Evolutionary conservation across 179 eudicot species (phyloP).

Genomic region (Actinidia polygama): DNA sequence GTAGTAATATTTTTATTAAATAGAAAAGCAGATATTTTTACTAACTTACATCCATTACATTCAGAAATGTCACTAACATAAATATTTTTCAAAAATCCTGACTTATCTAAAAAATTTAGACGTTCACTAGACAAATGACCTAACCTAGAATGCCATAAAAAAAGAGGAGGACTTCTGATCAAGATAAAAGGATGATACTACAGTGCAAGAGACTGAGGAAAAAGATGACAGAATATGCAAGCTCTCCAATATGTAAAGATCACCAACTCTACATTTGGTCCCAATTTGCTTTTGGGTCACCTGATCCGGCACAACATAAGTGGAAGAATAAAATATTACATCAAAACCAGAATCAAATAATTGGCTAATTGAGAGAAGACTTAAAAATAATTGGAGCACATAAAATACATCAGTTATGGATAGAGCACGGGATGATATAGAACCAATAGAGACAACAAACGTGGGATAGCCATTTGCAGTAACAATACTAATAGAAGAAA

Average conservation of each 20-base stretch:
- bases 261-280: too few relatives aligned
- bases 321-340: not conserved
- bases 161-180: not conserved
- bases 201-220: not conserved
- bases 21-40: not conserved
- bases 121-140: not conserved
- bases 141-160: not conserved
- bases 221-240: too few relatives aligned
- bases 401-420: too few relatives aligned
- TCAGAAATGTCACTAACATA: not conserved
- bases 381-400: too few relatives aligned
- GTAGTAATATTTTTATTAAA: not conserved
- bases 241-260: too few relatives aligned
- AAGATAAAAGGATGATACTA: not conserved
- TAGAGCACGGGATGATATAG: too few relatives aligned
- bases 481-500: too few relatives aligned
- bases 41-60: not conserved
- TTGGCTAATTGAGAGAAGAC: not conserved
- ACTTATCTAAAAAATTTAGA: not conserved
- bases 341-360: not conserved
- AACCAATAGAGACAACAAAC: not conserved
- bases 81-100: not conserved
- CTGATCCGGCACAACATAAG: not conserved
- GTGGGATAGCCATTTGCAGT: not conserved
- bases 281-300: not conserved